Percentiles rank a stretch among this genome's conserved stretches.
Conservation (phyloP, 306 rosid species). For the Dryas alaskensis region DNA sequence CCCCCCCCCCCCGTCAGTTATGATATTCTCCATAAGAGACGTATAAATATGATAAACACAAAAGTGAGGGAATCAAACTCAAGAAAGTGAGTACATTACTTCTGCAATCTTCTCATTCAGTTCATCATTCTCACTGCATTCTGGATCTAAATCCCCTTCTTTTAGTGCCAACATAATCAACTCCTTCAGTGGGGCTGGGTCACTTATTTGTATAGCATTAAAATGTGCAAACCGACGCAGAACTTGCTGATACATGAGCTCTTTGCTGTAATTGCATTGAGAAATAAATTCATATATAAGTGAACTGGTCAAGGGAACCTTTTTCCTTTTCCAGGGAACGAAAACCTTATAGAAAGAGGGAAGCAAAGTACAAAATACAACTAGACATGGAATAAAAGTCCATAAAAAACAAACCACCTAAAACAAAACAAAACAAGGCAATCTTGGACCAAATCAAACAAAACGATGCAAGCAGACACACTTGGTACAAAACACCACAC, state of each 20-base stretch:
- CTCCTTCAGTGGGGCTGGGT: conserved; percentile 72
- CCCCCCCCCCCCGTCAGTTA: no score
- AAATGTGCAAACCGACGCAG: conserved; percentile 74
- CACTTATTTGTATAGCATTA: conserved; percentile 82
- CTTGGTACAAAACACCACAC: neutral
- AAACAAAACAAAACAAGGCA: neutral
- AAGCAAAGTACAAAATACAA: neutral
- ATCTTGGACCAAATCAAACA: neutral
- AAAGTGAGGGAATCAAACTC: conserved; percentile 13
- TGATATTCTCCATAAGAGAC: conserved; percentile 8
- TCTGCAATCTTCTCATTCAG: conserved; percentile 76
- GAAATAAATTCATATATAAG: conserved; percentile 5
- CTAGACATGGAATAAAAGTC: neutral
- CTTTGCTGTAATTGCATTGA: conserved; percentile 62
- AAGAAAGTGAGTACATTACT: conserved; percentile 46
- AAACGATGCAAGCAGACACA: neutral
- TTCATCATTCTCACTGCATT: conserved; percentile 48
- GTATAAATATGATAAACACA: conserved; percentile 11
- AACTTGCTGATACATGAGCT: conserved; percentile 97
- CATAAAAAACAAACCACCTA: neutral
- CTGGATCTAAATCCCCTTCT: conserved; percentile 66
- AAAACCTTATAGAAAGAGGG: neutral
- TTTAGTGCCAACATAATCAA: conserved; percentile 75
- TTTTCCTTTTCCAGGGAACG: neutral
- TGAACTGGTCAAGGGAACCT: neutral